Evolutionary conservation across 495 filamentous ascomycete genomes (phyloP).

Genomic region (Filosporella fistucella): DNA sequence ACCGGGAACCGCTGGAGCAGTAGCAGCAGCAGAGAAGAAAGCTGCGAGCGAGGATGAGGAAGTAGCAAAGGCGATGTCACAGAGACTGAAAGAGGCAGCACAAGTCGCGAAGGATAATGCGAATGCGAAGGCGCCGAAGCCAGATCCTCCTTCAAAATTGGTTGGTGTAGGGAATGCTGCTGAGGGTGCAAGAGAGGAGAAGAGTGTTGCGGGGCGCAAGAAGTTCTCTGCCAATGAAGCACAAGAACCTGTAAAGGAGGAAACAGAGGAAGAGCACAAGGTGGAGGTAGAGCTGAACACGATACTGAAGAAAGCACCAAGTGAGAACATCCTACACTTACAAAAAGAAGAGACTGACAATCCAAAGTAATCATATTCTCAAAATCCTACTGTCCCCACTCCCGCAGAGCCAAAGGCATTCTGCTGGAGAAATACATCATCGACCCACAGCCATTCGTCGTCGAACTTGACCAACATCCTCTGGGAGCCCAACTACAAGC

Average conservation of each 20-base stretch:
- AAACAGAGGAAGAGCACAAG: slow-evolving; percentile 52
- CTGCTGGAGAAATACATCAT: slow-evolving; percentile 80
- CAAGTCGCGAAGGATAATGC: slow-evolving; percentile 51
- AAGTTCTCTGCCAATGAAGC: slow-evolving; percentile 32
- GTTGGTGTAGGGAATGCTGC: slow-evolving; percentile 41
- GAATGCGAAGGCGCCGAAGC: slow-evolving; percentile 46
- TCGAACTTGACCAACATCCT: slow-evolving; percentile 83
- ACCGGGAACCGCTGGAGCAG: slow-evolving; percentile 23
- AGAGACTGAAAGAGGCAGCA: slow-evolving; percentile 36
- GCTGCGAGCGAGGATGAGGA: slow-evolving; percentile 14
- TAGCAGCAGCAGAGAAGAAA: background rate
- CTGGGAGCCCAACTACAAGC: slow-evolving; percentile 68
- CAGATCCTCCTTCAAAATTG: slow-evolving; percentile 39
- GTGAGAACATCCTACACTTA: slow-evolving; percentile 41
- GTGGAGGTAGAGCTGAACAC: slow-evolving; percentile 60
- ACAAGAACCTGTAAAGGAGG: slow-evolving; percentile 37
- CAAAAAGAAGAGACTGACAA: slow-evolving; percentile 19
- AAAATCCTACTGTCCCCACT: slow-evolving; percentile 87
- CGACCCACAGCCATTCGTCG: slow-evolving; percentile 75
- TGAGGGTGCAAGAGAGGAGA: slow-evolving; percentile 31
- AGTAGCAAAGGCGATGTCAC: slow-evolving; percentile 13
- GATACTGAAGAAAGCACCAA: slow-evolving; percentile 77
- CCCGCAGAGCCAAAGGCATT: slow-evolving; percentile 74
- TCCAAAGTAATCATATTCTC: slow-evolving; percentile 87
- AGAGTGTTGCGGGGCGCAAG: slow-evolving; percentile 60